A percentile compares a stretch with the other conserved stretches of the same genome.
These are phyloP conservation scores for Trichothecium sympodiale DNA, from an alignment of 2,329 filamentous ascomycete species.

Conservation along the genomic window DNA sequence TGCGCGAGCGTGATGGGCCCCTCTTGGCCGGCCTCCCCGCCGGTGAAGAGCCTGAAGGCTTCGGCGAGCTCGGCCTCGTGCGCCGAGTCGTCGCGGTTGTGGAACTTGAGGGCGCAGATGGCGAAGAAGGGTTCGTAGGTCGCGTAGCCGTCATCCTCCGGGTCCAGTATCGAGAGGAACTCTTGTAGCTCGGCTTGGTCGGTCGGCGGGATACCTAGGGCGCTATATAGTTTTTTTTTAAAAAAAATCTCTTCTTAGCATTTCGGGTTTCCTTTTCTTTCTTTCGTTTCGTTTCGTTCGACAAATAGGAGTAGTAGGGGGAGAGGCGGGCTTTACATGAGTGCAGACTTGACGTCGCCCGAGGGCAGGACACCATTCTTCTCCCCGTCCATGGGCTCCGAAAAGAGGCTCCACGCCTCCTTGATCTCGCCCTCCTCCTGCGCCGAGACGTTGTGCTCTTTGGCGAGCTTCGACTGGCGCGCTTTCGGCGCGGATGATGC, in stretches of 20 bases:
- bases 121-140: constrained; percentile 74
- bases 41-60: constrained; percentile 73
- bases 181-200: constrained; percentile 58
- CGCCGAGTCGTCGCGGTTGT: constrained; percentile 41
- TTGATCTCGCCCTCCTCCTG: constrained; percentile 83
- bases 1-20: constrained; percentile 68
- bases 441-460: constrained; percentile 76
- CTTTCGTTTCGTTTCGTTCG: neutral
- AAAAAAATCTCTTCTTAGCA: neutral
- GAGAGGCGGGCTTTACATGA: constrained; percentile 45
- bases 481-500: constrained; percentile 19
- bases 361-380: constrained; percentile 61
- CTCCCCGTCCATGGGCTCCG: constrained; percentile 58
- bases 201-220: constrained; percentile 64
- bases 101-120: constrained; percentile 78
- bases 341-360: constrained; percentile 58
- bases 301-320: constrained; percentile 1
- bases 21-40: constrained; percentile 18
- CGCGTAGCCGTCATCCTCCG: constrained; percentile 66
- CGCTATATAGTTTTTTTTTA: constrained; percentile 40
- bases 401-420: constrained; percentile 80
- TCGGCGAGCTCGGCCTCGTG: constrained; percentile 62
- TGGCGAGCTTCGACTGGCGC: constrained; percentile 73
- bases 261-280: neutral
- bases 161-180: constrained; percentile 73